phyloP scores from a whole-genome alignment of 345 rosid species.

The Excoecaria cochinchinensis region DNA sequence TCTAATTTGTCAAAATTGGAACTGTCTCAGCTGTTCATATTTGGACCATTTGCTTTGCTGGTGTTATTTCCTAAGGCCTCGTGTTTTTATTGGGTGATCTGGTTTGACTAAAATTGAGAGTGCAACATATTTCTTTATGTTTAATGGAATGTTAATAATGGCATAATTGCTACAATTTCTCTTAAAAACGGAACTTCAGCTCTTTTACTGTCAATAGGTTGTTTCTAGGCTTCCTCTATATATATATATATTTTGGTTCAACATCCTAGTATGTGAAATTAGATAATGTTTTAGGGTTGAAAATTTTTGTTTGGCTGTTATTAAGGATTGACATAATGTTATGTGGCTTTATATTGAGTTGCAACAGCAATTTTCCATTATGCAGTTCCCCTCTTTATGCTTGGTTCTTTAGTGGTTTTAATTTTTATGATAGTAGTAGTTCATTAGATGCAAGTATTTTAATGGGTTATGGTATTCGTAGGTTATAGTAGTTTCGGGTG shows the following conservation, averaged over 20 bases:
- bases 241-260: too few species aligned
- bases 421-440: too few species aligned
- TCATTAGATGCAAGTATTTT: not conserved
- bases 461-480: conserved; percentile 25
- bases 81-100: not conserved
- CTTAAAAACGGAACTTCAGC: not conserved
- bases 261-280: not conserved
- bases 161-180: not conserved
- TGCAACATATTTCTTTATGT: not conserved
- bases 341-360: not conserved
- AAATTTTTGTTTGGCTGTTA: not conserved
- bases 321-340: not conserved
- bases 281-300: not conserved
- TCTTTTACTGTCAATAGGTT: not conserved
- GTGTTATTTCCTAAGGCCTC: not conserved
- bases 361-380: not conserved
- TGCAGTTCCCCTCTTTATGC: not conserved
- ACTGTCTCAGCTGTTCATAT: not conserved
- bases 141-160: not conserved
- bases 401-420: not conserved
- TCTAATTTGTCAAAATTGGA: not conserved
- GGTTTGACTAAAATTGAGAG: not conserved
- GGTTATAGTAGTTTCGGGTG: conserved; percentile 97
- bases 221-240: not conserved
- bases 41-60: not conserved